Evolutionary conservation across 495 filamentous ascomycete species (phyloP), one percentile per base, ranked within the genome.

Genomic region (Amniculicola lignicola): DNA sequence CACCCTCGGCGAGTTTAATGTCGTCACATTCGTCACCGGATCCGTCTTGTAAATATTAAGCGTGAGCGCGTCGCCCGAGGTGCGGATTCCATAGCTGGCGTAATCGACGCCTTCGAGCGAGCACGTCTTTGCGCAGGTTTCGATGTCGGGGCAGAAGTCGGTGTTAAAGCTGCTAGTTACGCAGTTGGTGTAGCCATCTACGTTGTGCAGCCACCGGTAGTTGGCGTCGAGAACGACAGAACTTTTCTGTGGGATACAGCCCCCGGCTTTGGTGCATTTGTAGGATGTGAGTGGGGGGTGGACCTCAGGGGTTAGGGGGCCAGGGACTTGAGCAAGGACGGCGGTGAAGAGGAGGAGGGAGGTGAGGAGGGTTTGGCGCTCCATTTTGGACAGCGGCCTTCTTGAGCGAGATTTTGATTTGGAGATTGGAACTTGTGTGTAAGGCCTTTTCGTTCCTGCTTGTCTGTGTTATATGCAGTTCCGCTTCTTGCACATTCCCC

Each of bases 251-350:
- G 65, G 67, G 29, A 64, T 68, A 63, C 78, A 82, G 18, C 77
- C 76, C 16, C 68, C 71, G 14, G 61, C 61, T 9, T 62, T 67
- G 14, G 74, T 79, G 69, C 80, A 83, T 31, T 71, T 59, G 51
- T 75, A 75, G n/a, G 78, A 78, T 3, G 59, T 67, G 18, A 83
- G 59, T 44, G 65, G 58, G 10, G 80, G 80, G 47, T 81, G 78
- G 27, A 70, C 71, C 77, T 55, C 52, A 15, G 41, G 41, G n/a
- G 41, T 47, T 11, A 47, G 42, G 33, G 52, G 41, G 10, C 52
- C 52, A 19, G 42, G 41, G 9, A 22, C 22, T 48, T 55, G 52
- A 25, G 51, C 51, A 7, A 35, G 23, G 9, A 29, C 23, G 21
- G 52, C 52, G 4, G 24, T 33, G 40, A 54, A 44, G 52, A 48